Base-by-base conservation (phyloP, 495 filamentous ascomycete genomes). In the Clohesyomyces aquaticus region DNA sequence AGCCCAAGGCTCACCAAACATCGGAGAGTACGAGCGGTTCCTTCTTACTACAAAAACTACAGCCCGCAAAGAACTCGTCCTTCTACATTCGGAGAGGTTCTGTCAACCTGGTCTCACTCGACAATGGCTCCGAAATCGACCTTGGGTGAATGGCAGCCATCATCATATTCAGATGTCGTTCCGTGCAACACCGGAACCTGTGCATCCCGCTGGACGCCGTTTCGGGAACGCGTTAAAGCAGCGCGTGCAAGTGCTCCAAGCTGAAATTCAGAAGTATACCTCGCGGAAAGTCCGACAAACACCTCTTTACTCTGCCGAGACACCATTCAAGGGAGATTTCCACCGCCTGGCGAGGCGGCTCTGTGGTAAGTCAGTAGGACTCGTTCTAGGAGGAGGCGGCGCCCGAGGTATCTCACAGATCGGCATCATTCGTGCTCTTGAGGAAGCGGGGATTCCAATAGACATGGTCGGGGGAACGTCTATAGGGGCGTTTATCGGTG, bases 61-160 rank as follows among this genome's bases (percentile, higher is more conserved):
- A 0, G 93, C 94, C 0, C 82, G 93, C 35, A 98, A 98, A 74
- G 92, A 96, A 71, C 80, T 98, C 9, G 92, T 98, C 1, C 76
- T 98, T n/a, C 78, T 98, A 2, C 94, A 98, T 75, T 81, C 90
- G 0, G 95, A 98, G 69, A 83, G 95, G 35, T 97, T 93, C 73
- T 96, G 88, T 59, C 81, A 82, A 1, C 85, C 91, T 21, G 94
- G 94, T 0, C 70, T 95, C 23, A 96, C 93, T 0, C 80, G 94
- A 38, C 83, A 84, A 47, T 98, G 94, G 94, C 80, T 98, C 21
- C 87, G 91, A 68, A 96, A 96, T 71, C 87, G 94, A 0, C 83
- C 96, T 57, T 98, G 94, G 94, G 91, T 98, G 68, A 98, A 97
- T 69, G 94, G 94, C n/a, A 91, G 94, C 41, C 95, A 98, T 74